Conservation (phyloP, 176 grass and related monocot genomes). For the Oryza officinalis region DNA sequence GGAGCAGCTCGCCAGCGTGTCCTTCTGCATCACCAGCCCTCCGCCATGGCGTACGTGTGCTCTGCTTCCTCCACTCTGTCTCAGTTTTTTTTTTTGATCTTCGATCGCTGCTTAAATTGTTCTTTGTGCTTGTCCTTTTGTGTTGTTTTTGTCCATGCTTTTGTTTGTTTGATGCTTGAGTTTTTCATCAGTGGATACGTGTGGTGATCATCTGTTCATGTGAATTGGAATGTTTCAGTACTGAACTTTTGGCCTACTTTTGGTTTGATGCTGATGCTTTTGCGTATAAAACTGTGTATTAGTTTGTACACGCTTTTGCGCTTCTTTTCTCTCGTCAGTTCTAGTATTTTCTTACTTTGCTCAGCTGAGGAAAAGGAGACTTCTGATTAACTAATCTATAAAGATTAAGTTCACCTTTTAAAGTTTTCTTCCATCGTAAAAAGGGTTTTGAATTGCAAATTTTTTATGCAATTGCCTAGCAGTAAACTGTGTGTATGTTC, state of each 20-base stretch:
- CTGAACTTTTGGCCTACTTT: background rate
- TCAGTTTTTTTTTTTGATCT: background rate
- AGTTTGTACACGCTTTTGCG: background rate
- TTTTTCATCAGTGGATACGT: background rate
- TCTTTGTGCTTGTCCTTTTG: background rate
- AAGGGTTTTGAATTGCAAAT: conserved; percentile 2
- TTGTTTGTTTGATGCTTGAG: background rate
- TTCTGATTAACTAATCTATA: background rate
- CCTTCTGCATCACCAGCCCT: conserved; percentile 94
- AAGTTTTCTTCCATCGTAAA: background rate
- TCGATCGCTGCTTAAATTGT: conserved; percentile 24
- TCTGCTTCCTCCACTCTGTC: background rate
- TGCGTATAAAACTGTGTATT: background rate
- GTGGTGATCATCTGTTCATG: conserved; percentile 6
- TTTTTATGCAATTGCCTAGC: background rate
- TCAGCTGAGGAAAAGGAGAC: background rate
- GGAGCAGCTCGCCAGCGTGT: conserved; percentile 78
- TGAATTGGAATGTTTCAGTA: background rate
- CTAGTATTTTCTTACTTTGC: background rate
- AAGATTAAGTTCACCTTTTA: conserved; percentile 20
- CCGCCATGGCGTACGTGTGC: conserved; percentile 90
- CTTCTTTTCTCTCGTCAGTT: background rate
- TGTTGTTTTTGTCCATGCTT: background rate
- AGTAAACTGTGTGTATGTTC: background rate
- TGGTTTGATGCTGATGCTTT: background rate